Evolutionary conservation across 345 rosid genomes (phyloP).

Genomic region (Tarenaya hassleriana): DNA sequence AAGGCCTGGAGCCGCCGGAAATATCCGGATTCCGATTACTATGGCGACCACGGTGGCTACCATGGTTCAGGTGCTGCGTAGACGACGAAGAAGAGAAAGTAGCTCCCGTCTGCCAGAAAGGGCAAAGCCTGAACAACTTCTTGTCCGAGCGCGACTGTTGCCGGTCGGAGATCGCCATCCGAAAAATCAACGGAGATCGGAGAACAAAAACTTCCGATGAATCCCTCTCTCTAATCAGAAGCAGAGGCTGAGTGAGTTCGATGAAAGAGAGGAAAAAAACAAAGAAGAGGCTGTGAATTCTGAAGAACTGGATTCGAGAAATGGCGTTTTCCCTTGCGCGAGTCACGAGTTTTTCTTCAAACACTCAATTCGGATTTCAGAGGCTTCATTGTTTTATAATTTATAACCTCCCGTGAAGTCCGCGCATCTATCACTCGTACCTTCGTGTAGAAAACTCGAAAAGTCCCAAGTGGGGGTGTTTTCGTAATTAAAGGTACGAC

Average conservation of each 20-base stretch:
- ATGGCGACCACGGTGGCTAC: slow-evolving; percentile 17
- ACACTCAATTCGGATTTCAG: slow-evolving; percentile 13
- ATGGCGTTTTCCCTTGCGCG: slow-evolving; percentile 19
- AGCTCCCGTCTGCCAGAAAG: slow-evolving; percentile 61
- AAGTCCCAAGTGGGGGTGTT: not conserved
- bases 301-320: slow-evolving; percentile 6
- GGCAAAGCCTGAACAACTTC: slow-evolving; percentile 59
- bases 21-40: slow-evolving; percentile 30
- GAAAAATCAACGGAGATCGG: slow-evolving; percentile 10
- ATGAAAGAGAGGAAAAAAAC: not conserved
- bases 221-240: not conserved
- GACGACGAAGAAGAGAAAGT: slow-evolving; percentile 54
- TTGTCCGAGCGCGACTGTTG: slow-evolving; percentile 33
- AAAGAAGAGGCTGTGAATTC: slow-evolving; percentile 13
- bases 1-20: slow-evolving; percentile 28
- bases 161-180: slow-evolving; percentile 57
- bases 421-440: slow-evolving; percentile 4
- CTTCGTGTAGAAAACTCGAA: slow-evolving; percentile 7
- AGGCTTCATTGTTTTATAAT: not conserved
- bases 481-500: not conserved
- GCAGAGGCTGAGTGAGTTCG: no score
- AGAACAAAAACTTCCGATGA: slow-evolving; percentile 2
- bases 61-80: slow-evolving; percentile 44
- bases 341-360: slow-evolving; percentile 17
- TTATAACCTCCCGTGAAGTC: slow-evolving; percentile 6